Conservation (phyloP, 495 filamentous ascomycete species). For the Pyrenula aspistea region DNA sequence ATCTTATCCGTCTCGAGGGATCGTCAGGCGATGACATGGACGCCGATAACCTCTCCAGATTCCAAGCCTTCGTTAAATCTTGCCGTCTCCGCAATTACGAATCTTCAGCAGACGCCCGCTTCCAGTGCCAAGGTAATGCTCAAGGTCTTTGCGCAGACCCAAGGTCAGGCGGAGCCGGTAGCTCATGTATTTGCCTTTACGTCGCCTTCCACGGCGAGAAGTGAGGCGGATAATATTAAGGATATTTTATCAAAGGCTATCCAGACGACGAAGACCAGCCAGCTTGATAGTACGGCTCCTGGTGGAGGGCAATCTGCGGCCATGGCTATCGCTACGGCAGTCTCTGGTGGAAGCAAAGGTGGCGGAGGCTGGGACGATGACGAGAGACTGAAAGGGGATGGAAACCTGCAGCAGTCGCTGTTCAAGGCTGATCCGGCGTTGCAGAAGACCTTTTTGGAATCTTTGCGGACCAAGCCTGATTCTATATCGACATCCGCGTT, state of each 20-base stretch:
- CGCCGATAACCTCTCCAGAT: slow-evolving; percentile 37
- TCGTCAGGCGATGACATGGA: slow-evolving; percentile 66
- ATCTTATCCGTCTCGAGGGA: slow-evolving; percentile 60
- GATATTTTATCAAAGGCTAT: slow-evolving; percentile 69
- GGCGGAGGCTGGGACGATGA: slow-evolving; percentile 64
- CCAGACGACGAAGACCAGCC: slow-evolving; percentile 49
- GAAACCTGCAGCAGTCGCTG: slow-evolving; percentile 72
- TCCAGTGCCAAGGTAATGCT: slow-evolving; percentile 77
- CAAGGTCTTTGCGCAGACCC: slow-evolving; percentile 64
- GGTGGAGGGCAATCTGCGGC: slow-evolving; percentile 37
- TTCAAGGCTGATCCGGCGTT: slow-evolving; percentile 63
- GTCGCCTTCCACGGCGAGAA: slow-evolving; percentile 56
- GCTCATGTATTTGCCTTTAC: slow-evolving; percentile 82
- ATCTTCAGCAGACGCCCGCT: slow-evolving; percentile 87
- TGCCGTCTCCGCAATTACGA: slow-evolving; percentile 63
- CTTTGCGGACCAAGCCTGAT: slow-evolving; percentile 64
- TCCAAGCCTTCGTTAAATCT: slow-evolving; percentile 52
- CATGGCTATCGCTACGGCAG: slow-evolving; percentile 48
- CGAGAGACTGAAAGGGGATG: slow-evolving; percentile 54
- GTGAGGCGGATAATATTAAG: slow-evolving; percentile 74
- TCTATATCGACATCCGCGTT: slow-evolving; percentile 66
- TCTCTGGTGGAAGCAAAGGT: slow-evolving; percentile 27
- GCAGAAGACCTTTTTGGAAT: slow-evolving; percentile 70
- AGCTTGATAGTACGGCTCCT: slow-evolving; percentile 20
- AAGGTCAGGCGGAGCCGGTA: slow-evolving; percentile 37